A percentile compares a stretch with the other conserved stretches of the same genome.
Conservation (phyloP, 306 rosid genomes). For the Rosa chinensis region DNA sequence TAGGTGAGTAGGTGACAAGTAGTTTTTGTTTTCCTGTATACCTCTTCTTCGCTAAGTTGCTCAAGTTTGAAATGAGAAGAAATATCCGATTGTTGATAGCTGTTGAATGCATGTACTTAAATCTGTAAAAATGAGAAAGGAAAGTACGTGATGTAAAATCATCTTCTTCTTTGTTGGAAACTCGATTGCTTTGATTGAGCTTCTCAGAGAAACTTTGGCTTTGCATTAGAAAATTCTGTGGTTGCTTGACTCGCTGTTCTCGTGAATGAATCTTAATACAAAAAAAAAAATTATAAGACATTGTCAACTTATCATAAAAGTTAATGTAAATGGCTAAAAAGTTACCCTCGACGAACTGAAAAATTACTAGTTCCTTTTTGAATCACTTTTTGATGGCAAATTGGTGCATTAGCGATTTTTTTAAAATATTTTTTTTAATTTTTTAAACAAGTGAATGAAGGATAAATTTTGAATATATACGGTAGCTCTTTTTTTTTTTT, state of each 20-base stretch:
- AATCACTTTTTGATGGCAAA: no score
- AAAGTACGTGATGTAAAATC: slow-evolving; percentile 44
- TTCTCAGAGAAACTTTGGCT: slow-evolving; percentile 28
- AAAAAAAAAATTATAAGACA: no score
- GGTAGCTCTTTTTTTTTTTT: no score
- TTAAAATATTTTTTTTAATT: no score
- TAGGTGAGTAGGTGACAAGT: slow-evolving; percentile 81
- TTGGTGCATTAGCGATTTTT: no score
- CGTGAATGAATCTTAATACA: neutral
- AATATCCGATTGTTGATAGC: slow-evolving; percentile 40
- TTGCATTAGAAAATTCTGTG: slow-evolving; percentile 15
- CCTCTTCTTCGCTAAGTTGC: slow-evolving; percentile 26
- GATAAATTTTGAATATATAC: no score
- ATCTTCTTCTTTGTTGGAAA: slow-evolving; percentile 21
- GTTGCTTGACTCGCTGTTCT: neutral
- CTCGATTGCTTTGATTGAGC: slow-evolving; percentile 32
- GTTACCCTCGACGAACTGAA: no score
- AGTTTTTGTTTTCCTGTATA: slow-evolving; percentile 28
- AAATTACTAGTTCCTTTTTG: no score
- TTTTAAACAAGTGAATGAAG: no score
- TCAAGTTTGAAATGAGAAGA: slow-evolving; percentile 30
- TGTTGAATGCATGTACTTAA: slow-evolving; percentile 49
- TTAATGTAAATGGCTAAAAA: no score
- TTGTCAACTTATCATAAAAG: no score
- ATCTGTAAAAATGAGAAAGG: slow-evolving; percentile 47